Conservation (phyloP, 805 yeast species). For the Candida ipomoeae region DNA sequence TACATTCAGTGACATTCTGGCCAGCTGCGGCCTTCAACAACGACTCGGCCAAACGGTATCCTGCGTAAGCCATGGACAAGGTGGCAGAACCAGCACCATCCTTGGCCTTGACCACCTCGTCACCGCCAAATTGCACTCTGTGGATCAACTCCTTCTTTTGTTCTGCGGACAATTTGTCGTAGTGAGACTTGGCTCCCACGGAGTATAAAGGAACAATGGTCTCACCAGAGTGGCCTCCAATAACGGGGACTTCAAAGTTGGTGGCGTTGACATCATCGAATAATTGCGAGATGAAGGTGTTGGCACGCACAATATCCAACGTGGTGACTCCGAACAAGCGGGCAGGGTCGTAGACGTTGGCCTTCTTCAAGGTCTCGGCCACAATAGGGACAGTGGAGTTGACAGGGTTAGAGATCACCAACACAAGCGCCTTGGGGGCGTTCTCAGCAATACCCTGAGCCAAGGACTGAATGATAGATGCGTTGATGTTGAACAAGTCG, state of each 20-base stretch:
- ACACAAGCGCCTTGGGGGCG: constrained; percentile 72
- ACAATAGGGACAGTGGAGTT: constrained; percentile 91
- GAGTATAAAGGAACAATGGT: constrained; percentile 87
- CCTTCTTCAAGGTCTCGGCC: constrained; percentile 68
- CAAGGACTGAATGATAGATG: constrained; percentile 69
- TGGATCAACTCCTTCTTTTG: constrained; percentile 36
- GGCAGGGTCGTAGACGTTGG: constrained; percentile 64
- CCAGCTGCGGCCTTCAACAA: constrained; percentile 32
- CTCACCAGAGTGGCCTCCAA: constrained; percentile 95
- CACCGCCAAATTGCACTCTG: constrained; percentile 70
- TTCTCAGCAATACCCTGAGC: constrained; percentile 69
- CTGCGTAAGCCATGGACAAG: constrained; percentile 93
- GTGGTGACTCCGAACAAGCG: constrained; percentile 86
- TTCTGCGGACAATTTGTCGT: constrained; percentile 31
- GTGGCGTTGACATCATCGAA: constrained; percentile 44
- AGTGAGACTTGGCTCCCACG: constrained; percentile 32
- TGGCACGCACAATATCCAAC: constrained; percentile 82
- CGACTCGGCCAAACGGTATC: constrained; percentile 69
- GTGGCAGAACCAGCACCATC: constrained; percentile 95
- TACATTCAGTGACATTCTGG: constrained; percentile 40
- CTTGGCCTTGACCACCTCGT: constrained; percentile 93
- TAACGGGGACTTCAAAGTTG: constrained; percentile 61
- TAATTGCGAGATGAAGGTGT: constrained; percentile 66
- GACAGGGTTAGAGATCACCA: constrained; percentile 89
- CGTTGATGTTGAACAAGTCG: constrained; percentile 80